phyloP scores from a whole-genome alignment of 768 basidiomycete species.

The Mycena latifolia region DNA sequence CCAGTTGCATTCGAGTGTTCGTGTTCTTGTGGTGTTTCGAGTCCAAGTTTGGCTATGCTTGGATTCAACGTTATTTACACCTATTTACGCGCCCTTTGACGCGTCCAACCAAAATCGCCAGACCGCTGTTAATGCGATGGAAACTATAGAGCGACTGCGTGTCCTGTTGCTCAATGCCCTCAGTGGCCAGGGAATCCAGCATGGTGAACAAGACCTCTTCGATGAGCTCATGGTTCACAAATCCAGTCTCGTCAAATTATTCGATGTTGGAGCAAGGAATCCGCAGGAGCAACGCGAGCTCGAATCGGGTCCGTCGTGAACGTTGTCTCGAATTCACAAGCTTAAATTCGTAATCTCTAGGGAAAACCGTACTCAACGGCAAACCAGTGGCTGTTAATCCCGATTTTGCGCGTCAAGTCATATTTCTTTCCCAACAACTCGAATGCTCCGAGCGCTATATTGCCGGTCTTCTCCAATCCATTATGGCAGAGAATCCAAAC shows the following conservation, averaged over 20 bases:
- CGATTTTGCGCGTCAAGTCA: conserved; percentile 82
- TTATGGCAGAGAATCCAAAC: conserved; percentile 76
- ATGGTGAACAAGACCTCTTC: conserved; percentile 81
- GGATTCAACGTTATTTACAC: too few species aligned
- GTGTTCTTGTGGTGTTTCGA: too few species aligned
- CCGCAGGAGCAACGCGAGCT: conserved; percentile 78
- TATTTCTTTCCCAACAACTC: conserved; percentile 86
- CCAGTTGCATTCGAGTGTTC: too few species aligned
- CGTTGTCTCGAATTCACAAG: neutral
- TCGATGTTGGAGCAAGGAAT: conserved; percentile 74
- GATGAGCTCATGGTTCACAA: conserved; percentile 79
- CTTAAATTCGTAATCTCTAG: conserved; percentile 51
- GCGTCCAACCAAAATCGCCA: conserved; percentile 22
- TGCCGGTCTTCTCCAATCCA: conserved; percentile 74
- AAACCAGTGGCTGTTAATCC: conserved; percentile 79
- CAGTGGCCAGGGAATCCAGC: conserved; percentile 52
- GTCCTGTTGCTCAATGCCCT: conserved; percentile 64
- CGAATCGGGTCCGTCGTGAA: conserved; percentile 64
- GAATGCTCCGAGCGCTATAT: conserved; percentile 86
- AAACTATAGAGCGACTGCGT: conserved; percentile 69
- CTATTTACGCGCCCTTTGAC: conserved; percentile 21
- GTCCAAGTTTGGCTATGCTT: too few species aligned
- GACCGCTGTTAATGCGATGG: conserved; percentile 55
- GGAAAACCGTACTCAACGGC: conserved; percentile 74
- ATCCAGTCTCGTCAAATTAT: conserved; percentile 70